Evolutionary conservation across 331 rosid species (phyloP).

Genomic region (Rhamnella rubrinervis): DNA sequence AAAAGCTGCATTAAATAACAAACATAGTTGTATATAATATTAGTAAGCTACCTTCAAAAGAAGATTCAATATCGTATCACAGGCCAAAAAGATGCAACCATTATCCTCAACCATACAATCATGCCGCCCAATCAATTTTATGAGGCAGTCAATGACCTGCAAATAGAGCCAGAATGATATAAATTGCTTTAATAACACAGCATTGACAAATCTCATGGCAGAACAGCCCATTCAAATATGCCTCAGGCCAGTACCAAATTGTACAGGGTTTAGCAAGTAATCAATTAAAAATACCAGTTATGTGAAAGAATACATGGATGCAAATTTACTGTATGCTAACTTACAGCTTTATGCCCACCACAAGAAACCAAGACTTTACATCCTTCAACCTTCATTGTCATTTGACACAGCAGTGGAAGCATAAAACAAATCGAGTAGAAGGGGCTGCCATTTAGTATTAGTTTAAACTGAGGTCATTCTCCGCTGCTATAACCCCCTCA

Average conservation of each 20-base stretch:
- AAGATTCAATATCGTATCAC: constrained; percentile 82
- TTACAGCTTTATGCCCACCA: constrained; percentile 72
- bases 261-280: background rate
- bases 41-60: constrained; percentile 63
- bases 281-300: background rate
- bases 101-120: constrained; percentile 42
- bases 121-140: constrained; percentile 49
- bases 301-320: background rate
- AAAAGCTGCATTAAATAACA: constrained; percentile 18
- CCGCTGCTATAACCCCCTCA: constrained; percentile 4
- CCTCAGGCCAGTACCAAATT: background rate
- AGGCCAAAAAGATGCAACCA: constrained; percentile 71
- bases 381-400: constrained; percentile 74
- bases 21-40: constrained; percentile 12
- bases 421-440: constrained; percentile 75
- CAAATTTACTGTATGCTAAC: constrained; percentile 19
- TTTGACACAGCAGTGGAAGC: constrained; percentile 85
- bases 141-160: constrained; percentile 81
- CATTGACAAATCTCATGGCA: background rate
- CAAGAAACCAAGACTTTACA: constrained; percentile 64
- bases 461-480: constrained; percentile 25
- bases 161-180: constrained; percentile 29
- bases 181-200: constrained; percentile 9
- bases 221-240: background rate
- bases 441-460: constrained; percentile 55